Conservation (phyloP, 2,329 filamentous ascomycete genomes). For the Niveomyces coronatus region DNA sequence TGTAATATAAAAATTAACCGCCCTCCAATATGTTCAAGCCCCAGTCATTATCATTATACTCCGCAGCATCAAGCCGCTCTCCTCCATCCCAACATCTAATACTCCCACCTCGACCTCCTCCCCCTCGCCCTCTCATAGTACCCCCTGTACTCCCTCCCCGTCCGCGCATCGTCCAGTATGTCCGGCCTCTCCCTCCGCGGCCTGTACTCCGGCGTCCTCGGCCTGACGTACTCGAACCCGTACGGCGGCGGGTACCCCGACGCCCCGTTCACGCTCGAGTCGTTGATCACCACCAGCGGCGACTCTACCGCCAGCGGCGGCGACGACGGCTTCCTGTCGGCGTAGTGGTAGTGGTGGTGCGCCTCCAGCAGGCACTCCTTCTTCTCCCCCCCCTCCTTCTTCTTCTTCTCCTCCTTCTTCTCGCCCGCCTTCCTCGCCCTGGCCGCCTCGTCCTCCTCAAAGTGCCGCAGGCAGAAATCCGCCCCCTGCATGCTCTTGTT, state of each 20-base stretch:
- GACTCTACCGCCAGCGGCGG: background rate
- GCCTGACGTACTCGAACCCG: no score
- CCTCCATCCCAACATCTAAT: background rate
- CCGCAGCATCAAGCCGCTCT: no score
- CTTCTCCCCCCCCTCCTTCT: background rate
- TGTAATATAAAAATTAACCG: no score
- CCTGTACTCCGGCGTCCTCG: background rate
- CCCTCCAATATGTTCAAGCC: no score
- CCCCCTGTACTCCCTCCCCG: background rate
- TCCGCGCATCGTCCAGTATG: background rate
- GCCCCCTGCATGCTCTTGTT: background rate
- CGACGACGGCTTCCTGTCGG: background rate
- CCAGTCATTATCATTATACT: no score
- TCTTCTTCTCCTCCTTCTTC: background rate
- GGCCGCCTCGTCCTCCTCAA: slow-evolving; percentile 1
- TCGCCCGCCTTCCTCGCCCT: background rate
- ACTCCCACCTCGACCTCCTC: background rate
- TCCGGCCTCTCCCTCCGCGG: background rate
- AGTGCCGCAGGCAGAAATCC: slow-evolving; percentile 1
- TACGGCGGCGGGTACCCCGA: no score
- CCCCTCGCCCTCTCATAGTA: background rate
- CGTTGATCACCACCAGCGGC: background rate
- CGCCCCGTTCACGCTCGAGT: background rate
- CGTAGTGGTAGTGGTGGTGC: background rate
- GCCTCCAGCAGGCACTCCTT: background rate